Conservation (phyloP, 1,284 basidiomycete species). For the Ganoderma boninense region DNA sequence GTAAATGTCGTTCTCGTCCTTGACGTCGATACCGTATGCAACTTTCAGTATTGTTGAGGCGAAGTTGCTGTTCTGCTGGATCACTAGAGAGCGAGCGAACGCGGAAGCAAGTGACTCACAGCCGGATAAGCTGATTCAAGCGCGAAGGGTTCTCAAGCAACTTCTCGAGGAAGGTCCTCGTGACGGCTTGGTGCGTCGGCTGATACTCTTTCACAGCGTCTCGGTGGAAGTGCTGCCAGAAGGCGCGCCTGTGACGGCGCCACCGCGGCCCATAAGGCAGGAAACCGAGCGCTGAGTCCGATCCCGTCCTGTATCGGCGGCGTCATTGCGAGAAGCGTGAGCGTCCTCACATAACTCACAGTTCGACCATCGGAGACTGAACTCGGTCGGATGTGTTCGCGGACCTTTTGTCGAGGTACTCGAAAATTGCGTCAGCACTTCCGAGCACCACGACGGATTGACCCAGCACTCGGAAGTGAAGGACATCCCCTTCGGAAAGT, state of each 20-base stretch:
- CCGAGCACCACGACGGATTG: background rate
- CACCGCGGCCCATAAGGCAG: constrained; percentile 18
- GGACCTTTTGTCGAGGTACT: constrained; percentile 10
- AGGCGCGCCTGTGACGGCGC: constrained; percentile 10
- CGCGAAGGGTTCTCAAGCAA: constrained; percentile 10
- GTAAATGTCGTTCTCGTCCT: constrained; percentile 14
- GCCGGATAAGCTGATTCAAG: constrained; percentile 9
- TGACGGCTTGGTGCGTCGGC: constrained; percentile 8
- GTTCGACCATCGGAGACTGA: constrained; percentile 1
- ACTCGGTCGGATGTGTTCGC: constrained; percentile 10
- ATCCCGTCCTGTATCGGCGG: background rate
- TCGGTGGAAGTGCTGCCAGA: constrained; percentile 26
- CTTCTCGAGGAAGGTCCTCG: constrained; percentile 14
- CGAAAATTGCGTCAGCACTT: background rate
- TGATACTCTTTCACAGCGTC: constrained; percentile 7
- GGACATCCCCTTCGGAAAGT: constrained; percentile 3
- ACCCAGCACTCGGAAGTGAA: constrained; percentile 3
- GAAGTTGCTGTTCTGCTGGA: background rate
- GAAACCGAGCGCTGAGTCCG: constrained; percentile 1
- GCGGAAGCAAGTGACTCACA: too few species aligned
- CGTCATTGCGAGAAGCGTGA: background rate
- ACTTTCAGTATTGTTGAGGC: constrained; percentile 22
- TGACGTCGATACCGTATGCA: constrained; percentile 25
- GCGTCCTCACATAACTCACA: background rate
- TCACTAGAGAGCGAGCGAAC: too few species aligned